phyloP scores from a whole-genome alignment of 1,284 basidiomycete species.

The Leccinum cinnamomeum region DNA sequence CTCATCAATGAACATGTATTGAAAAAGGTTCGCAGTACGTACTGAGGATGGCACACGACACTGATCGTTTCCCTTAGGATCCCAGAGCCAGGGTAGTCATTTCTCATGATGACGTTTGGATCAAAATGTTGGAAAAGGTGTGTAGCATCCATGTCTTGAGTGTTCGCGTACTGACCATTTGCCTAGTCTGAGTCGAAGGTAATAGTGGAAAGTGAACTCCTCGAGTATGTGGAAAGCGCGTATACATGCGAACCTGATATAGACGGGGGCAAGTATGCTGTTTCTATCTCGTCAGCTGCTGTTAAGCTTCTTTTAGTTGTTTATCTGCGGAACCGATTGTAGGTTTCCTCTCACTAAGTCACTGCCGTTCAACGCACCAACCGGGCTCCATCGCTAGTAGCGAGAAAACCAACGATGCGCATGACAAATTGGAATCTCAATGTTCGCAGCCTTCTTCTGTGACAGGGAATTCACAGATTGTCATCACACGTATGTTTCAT shows the following conservation, averaged over 20 bases:
- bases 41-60: not conserved
- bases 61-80: not conserved
- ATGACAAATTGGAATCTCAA: too few relatives aligned
- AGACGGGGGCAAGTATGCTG: not conserved
- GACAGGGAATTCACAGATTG: too few relatives aligned
- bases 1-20: too few relatives aligned
- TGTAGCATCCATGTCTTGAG: not conserved
- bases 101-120: not conserved
- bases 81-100: not conserved
- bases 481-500: too few relatives aligned
- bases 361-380: not conserved
- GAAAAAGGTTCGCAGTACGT: too few relatives aligned
- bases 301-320: not conserved
- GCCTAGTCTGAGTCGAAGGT: not conserved
- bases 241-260: not conserved
- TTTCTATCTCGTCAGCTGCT: not conserved
- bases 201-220: not conserved
- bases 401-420: too few relatives aligned
- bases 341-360: not conserved
- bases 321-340: not conserved
- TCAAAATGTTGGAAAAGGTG: not conserved
- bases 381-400: rapidly evolving
- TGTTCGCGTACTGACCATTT: not conserved
- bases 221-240: not conserved
- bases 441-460: too few relatives aligned